phyloP scores from a whole-genome alignment of 495 filamentous ascomycete species.

The Neurospora sp. region DNA sequence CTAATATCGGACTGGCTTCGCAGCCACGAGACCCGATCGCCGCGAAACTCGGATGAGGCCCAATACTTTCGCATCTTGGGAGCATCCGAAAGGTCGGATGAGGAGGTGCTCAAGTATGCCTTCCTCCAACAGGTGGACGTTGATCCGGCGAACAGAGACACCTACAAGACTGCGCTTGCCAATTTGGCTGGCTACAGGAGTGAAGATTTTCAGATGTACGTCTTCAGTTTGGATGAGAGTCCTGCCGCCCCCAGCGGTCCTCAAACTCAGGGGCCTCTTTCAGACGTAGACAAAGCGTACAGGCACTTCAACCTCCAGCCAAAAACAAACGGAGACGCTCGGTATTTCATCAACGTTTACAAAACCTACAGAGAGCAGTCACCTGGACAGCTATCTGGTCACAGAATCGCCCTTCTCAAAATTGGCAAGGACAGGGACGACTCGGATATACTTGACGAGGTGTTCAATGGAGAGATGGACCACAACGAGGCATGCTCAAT shows the following conservation, averaged over 20 bases:
- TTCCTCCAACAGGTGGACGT: constrained; percentile 14
- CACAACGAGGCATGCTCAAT: constrained; percentile 12
- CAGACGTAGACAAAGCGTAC: constrained; percentile 9
- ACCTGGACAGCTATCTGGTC: constrained; percentile 11
- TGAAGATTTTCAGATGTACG: constrained; percentile 17
- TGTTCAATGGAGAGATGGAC: constrained; percentile 7
- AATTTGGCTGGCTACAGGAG: constrained; percentile 8
- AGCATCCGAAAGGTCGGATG: constrained; percentile 9
- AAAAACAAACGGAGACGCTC: background rate
- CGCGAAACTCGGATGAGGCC: background rate
- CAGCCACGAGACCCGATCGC: background rate
- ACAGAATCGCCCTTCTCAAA: constrained; percentile 12
- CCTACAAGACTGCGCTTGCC: constrained; percentile 15
- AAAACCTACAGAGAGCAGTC: constrained; percentile 11
- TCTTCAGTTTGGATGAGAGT: constrained; percentile 1
- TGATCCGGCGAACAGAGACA: constrained; percentile 5
- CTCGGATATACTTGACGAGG: constrained; percentile 9
- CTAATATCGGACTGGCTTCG: constrained; percentile 7
- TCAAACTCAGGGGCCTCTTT: constrained; percentile 4
- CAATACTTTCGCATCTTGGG: constrained; percentile 10
- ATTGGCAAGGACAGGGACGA: constrained; percentile 15
- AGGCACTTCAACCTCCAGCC: constrained; percentile 9
- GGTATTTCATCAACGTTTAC: constrained; percentile 16
- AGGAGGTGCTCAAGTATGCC: constrained; percentile 18
- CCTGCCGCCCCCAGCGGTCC: background rate